Base-by-base conservation (phyloP, 495 filamentous ascomycete genomes). In the Penicillium verhagenii region DNA sequence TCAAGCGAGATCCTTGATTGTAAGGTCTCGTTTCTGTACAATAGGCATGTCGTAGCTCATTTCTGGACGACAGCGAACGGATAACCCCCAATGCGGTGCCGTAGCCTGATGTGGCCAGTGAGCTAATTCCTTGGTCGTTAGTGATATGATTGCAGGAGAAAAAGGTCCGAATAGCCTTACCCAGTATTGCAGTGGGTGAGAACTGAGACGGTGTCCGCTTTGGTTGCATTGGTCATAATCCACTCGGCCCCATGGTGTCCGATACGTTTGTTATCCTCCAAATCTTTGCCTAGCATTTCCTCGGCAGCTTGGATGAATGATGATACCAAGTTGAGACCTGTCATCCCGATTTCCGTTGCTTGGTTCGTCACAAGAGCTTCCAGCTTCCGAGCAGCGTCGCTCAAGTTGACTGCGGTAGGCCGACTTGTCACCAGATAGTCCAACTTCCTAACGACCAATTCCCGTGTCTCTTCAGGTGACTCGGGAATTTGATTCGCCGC, bases 101-200 rank as follows among this genome's bases (percentile, higher is more conserved):
- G 68, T 97, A 96, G 52, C 94, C 94, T 13, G 94, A 93, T 14
- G 94, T 98, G 37, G 94, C 94, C 43, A 98, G 86, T 38, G 92
- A 96, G 28, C 88, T 92, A 58, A 25, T 13, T 33, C 24, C 25
- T 1, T 18, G 28, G 13, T 58, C 56, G 60, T 50, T 33, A 26
- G 11, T 24, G 48, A 26, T 14, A 13, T 29, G 19, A 14, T 48
- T 21, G 39, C 46, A 59, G 11, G 42, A 42, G 33, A n/a, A 10
- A n/a, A 20, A 25, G 51, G 21, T 44, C 24, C n/a, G n/a, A n/a
- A n/a, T n/a, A 43, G 13, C 64, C 82, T 48, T 77, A 91, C 82
- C 94, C 95, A 3, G 94, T 97, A 69, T 98, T 98, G 73, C 94
- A 98, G 72, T 98, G 94, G 20, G 94, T 98, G 57, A 98, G 68